A percentile compares a stretch with the other conserved stretches of the same genome.
These are phyloP conservation scores for Mycena crocata DNA, from an alignment of 768 basidiomycete genomes.

Conservation along the genomic window DNA sequence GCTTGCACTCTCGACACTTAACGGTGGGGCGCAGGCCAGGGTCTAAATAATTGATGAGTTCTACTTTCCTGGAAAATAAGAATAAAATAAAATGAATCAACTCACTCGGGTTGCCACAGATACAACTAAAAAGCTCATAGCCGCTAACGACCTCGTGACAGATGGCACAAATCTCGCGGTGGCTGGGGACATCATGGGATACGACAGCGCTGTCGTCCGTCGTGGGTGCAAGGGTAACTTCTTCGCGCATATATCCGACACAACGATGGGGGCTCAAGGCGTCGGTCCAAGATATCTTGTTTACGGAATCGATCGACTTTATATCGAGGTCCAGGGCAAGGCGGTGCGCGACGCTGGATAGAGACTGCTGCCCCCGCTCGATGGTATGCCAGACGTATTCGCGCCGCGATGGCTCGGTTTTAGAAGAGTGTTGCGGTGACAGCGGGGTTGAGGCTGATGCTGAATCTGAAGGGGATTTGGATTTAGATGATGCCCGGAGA, in stretches of 20 bases:
- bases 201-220: not conserved
- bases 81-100: not conserved
- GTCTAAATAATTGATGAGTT: too few species aligned
- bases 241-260: slow-evolving; percentile 2
- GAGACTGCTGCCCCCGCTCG: not conserved
- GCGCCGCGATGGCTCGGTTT: not conserved
- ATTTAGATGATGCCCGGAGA: not conserved
- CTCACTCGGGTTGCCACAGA: not conserved
- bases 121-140: not conserved
- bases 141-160: slow-evolving; percentile 2
- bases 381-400: slow-evolving; percentile 11
- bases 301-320: not conserved
- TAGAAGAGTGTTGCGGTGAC: too few species aligned
- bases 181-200: not conserved
- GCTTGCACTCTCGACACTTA: not conserved
- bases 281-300: not conserved
- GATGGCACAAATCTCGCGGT: not conserved
- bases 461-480: too few species aligned
- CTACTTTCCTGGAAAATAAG: too few species aligned
- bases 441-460: rapidly evolving
- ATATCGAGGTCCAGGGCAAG: not conserved
- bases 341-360: not conserved
- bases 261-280: not conserved
- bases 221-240: slow-evolving; percentile 1
- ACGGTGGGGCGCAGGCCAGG: not conserved